Evolutionary conservation across 2,329 filamentous ascomycete genomes (phyloP), one percentile per base, ranked within the genome.

Genomic region (Aspergillus terreus): DNA sequence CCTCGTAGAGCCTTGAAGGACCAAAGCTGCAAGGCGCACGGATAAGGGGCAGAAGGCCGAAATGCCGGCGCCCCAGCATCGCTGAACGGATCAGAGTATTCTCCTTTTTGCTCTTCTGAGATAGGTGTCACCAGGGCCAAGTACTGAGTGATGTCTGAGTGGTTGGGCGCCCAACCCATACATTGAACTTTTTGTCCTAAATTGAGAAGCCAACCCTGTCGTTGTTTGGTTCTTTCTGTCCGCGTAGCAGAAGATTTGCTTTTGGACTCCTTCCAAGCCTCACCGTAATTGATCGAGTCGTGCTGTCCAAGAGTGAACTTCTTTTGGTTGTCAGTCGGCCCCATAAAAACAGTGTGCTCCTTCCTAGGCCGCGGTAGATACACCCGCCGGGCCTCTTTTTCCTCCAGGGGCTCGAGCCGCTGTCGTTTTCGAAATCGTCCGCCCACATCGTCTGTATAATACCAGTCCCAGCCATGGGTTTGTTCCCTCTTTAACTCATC

Each of bases 11-110:
- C 71, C 35, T 71, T 67, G 57, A 85, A 81, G 5, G 76, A 70
- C 82, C 82, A 85, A 6, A 86, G 76, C 55, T 85, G 82, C 30
- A 85, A 73, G 2, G 75, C 76, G 12, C 76, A 74, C 14, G 77
- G 73, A 54, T 75, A 77, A 14, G 74, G 68, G 6, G 70, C 63
- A 4, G 77, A 77, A 9, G 80, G 71, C 14, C 71, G 71, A 60
- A 83, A 83, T 4, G 81, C 74, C 15, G 78, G 75, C 6, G 76
- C 69, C 49, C 52, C 67, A 53, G 61, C 69, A 58, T 56, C 70
- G 41, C 56, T 63, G 48, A 55, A 65, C 58, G 56, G 63, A 38
- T 60, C 52, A n/a, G 58, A 54, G 38, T 68, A 61, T 14, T 55
- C 41, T 47, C 58, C 53, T 50, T 72, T 71, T 52, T 76, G 70